Conservation (phyloP, 495 filamentous ascomycete species). For the Xylaria bambusicola region DNA sequence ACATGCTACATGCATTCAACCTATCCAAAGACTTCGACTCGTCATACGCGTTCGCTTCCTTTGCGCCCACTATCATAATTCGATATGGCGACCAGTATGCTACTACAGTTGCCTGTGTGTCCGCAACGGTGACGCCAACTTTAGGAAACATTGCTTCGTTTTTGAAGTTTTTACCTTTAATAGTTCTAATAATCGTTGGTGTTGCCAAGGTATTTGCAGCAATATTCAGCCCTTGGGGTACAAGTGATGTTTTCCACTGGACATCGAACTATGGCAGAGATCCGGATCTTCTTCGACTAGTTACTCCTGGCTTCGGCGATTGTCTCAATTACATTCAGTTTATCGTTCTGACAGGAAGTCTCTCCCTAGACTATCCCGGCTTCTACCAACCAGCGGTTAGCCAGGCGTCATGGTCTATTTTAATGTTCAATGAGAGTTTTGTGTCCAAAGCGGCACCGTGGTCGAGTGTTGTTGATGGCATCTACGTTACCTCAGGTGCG, state of each 20-base stretch:
- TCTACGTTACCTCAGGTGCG: slow-evolving; percentile 70
- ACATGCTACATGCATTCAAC: slow-evolving; percentile 69
- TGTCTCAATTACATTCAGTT: slow-evolving; percentile 98
- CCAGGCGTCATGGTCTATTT: slow-evolving; percentile 78
- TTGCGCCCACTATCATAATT: slow-evolving; percentile 68
- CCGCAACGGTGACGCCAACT: slow-evolving; percentile 77
- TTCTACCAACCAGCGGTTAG: slow-evolving; percentile 92
- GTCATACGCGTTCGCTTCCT: slow-evolving; percentile 80
- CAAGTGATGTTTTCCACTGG: slow-evolving; percentile 86
- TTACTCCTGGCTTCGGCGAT: slow-evolving; percentile 95
- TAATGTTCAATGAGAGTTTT: slow-evolving; percentile 94
- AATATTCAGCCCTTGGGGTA: slow-evolving; percentile 92
- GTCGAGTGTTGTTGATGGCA: slow-evolving; percentile 72
- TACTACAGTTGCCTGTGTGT: slow-evolving; percentile 75
- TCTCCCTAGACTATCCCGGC: slow-evolving; percentile 88
- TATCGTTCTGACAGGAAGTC: slow-evolving; percentile 78
- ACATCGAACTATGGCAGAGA: slow-evolving; percentile 95
- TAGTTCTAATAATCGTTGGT: slow-evolving; percentile 77
- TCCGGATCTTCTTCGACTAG: slow-evolving; percentile 84
- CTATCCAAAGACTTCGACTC: slow-evolving; percentile 75
- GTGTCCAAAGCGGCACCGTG: slow-evolving; percentile 65
- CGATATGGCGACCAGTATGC: slow-evolving; percentile 67
- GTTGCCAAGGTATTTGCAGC: slow-evolving; percentile 79
- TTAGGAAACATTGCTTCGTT: slow-evolving; percentile 63
- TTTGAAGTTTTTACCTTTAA: slow-evolving; percentile 76